Base-by-base conservation (phyloP, 2,329 filamentous ascomycete genomes). In the Fusarium chaquense region DNA sequence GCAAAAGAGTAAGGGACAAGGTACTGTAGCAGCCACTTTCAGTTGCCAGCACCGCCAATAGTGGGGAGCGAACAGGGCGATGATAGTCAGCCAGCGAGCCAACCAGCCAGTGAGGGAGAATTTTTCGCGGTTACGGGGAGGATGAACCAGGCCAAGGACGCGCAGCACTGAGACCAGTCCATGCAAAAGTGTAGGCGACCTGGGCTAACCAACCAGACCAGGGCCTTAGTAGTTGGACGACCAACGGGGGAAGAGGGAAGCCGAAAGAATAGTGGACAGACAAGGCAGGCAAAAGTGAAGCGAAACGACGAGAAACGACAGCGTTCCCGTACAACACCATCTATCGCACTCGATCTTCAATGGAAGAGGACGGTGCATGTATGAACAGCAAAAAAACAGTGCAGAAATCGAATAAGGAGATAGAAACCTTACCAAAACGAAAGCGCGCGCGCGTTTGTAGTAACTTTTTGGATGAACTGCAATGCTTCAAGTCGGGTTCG, bases 351-450 rank as follows among this genome's bases (percentile, higher is more conserved):
- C 54, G 33, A 44, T 49, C 68, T 52, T 54, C 49, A 32, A 65
- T 54, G 54, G 50, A 47, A 62, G 38, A 36, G 30, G 43, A 58
- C 26, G 12, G 33, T 32, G 30, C 20, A 40, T 40, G 6, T 15
- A 16, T 26, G 64, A 61, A 72, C 65, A 60, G 65, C 32, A 45
- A 52, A 45, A 47, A 18, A 47, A 55, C 28, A 28, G 26, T 40
- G 16, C 18, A 47, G 52, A 55, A 44, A 64, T 60, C 58, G 62
- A 67, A 70, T 59, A 62, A 59, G 60, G 66, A 73, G 65, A 75
- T 62, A 60, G 58, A 69, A 69, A 68, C 76, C 76, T 78, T 78
- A 78, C 77, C 76, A 77, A 40, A 65, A 53, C 26, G 22, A 77
- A 77, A 74, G 72, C 63, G 67, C 64, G 54, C 54, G 69, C 66